phyloP scores from a whole-genome alignment of 192 early-diverging fungal genomes.

The Dimargaris xerosporica region DNA sequence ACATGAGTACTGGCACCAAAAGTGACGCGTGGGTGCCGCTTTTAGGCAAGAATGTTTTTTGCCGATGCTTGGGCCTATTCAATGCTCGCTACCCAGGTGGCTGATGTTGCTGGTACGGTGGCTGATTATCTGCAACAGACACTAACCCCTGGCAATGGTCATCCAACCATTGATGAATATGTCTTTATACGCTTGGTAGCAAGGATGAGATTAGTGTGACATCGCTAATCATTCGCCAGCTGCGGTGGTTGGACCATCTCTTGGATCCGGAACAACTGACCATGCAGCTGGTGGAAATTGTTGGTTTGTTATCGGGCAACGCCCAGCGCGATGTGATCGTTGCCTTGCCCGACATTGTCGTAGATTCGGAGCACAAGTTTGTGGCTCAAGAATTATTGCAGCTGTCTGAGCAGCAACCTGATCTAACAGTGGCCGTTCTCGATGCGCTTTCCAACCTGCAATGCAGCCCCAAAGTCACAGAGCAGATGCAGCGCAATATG shows the following conservation, averaged over 20 bases:
- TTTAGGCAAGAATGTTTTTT: neutral
- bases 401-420: conserved; percentile 37
- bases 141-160: too few species aligned
- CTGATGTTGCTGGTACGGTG: neutral
- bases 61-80: too few species aligned
- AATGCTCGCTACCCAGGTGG: neutral
- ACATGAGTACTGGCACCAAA: neutral
- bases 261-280: conserved; percentile 40
- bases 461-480: conserved; percentile 16
- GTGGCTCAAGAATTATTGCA: conserved; percentile 41
- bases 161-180: too few species aligned
- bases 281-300: conserved; percentile 49
- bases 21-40: neutral
- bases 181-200: conserved; percentile 15
- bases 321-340: conserved; percentile 61
- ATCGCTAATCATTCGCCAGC: conserved; percentile 48
- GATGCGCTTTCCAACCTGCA: conserved; percentile 58
- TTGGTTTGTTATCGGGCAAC: conserved; percentile 37
- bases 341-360: conserved; percentile 57
- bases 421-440: conserved; percentile 48
- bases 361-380: conserved; percentile 49
- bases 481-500: conserved; percentile 38
- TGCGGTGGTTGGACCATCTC: conserved; percentile 62
- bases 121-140: too few species aligned
- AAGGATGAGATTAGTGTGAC: conserved; percentile 31